Evolutionary conservation across 257 asterid genomes (phyloP), one percentile per base, ranked within the genome.

Genomic region (Asclepias syriaca): DNA sequence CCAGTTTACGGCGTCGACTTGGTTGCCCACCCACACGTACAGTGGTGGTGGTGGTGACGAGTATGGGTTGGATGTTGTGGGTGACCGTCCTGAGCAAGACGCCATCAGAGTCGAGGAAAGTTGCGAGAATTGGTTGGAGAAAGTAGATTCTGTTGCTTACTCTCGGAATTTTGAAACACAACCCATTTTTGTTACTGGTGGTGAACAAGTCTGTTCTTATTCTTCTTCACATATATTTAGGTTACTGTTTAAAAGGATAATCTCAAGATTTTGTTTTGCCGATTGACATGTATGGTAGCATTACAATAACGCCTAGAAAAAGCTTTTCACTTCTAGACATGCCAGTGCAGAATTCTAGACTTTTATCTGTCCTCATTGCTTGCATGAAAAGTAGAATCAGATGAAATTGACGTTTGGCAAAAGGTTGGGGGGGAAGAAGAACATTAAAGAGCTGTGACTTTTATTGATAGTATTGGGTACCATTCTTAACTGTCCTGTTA

Each of bases 121-220:
- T 68, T 91, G 99, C 48, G 89, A 89, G 67, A 90, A 85, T 27
- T 92, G 97, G 97, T 75, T 95, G 92, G 94, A 87, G 85, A 81
- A 72, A 80, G 89, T 81, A 81, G 99, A 95, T 69, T 79, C 65
- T 21, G 87, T 92, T 49, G 71, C 81, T 48, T 90, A 84, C 78
- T 80, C 86, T 40, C 87, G 98, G 82, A 96, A 95, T 90, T 95
- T 92, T 79, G 68, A 56, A 6, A 75, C 76, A 49, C 82, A 86
- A 45, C 97, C 99, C n/a, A 80, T 89, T 77, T 64, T 82, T 49
- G 90, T 94, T 8, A 72, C 61, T 9, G 99, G 95, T 7, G 77
- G 51, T 66, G 80, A 77, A 7, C 90, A 90, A 96, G 99, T 95
- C 63, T 1, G 56, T 59, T 34, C 29, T 40, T 2, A 12, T 69